Conservation (phyloP, 2,329 filamentous ascomycete species). For the Sporothrix euskadiensis region DNA sequence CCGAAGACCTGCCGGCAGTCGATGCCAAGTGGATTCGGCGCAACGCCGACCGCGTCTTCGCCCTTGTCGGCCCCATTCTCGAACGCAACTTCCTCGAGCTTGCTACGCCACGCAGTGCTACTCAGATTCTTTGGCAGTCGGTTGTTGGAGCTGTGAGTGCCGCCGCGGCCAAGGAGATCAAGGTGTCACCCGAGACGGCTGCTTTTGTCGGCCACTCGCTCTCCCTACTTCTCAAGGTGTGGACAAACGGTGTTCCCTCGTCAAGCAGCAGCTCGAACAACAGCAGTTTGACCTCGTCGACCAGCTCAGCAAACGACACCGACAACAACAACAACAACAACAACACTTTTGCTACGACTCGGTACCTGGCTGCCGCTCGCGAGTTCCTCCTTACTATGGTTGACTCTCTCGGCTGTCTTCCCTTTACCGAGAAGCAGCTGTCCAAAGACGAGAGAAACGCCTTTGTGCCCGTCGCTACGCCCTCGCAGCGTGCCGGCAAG, state of each 20-base stretch:
- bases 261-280: constrained; percentile 44
- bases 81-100: constrained; percentile 63
- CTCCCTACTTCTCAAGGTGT: constrained; percentile 67
- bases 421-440: constrained; percentile 64
- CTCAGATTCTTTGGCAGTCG: constrained; percentile 59
- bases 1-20: constrained; percentile 78
- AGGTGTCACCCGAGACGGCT: constrained; percentile 79
- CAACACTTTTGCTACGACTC: constrained; percentile 40
- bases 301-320: constrained; percentile 41
- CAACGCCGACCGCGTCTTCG: constrained; percentile 65
- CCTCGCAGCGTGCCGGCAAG: constrained; percentile 62
- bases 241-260: constrained; percentile 59
- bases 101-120: constrained; percentile 57
- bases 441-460: constrained; percentile 51
- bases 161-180: constrained; percentile 82
- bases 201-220: constrained; percentile 73
- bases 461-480: constrained; percentile 64
- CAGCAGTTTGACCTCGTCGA: constrained; percentile 43
- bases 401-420: constrained; percentile 56
- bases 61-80: constrained; percentile 60
- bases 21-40: constrained; percentile 86
- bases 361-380: constrained; percentile 58
- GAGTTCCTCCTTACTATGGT: constrained; percentile 53
- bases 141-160: constrained; percentile 64
- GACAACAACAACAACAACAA: constrained; percentile 37